Base-by-base conservation (phyloP, 2,329 filamentous ascomycete genomes). In the Sporothrix dimorphospora region DNA sequence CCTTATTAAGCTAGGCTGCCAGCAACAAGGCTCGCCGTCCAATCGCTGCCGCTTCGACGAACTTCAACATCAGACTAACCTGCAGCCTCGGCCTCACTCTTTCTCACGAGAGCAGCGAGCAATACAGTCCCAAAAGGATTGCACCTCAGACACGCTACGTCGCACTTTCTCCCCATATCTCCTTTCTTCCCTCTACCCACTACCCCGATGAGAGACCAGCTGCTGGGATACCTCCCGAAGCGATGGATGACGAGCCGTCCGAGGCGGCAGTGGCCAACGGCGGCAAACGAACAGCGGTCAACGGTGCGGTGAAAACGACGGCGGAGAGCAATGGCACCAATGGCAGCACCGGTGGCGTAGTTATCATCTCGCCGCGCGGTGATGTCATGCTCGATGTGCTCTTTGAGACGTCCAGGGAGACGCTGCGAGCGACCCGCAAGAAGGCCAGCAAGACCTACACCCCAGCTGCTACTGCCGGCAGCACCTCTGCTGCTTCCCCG, bases 321-420 rank as follows among this genome's bases (percentile, higher is more conserved):
- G 12, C 16, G 6, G 38, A 27, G 4, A 45, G 59, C 27, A 51
- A 59, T n/a, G 27, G 34, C 24, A 49, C 30, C 51, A 53, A 16
- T n/a, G 42, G 47, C 21, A 47, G 3, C 16, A 42, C 27, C 30
- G 59, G 78, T 40, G 78, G 88, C 70, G 55, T 71, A 16, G 79
- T 89, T 57, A 81, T 84, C 42, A 86, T 93, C 67, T 85, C 85
- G 27, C 75, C 83, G 4, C 81, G 82, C 19, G 92, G 92, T 47
- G 89, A 94, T 77, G 80, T 93, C 24, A 79, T 94, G 42, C 85
- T 94, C 16, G 85, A 90, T 73, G 86, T 93, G 47, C 85, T 85
- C 8, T 92, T 93, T 77, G 86, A 90, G 74, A 89, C 87, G 47
- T 88, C 85, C 2, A 81, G 80, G 57, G 81, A 85, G 73, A 84